Evolutionary conservation across 768 basidiomycete species (phyloP).

Genomic region (Xerocomellus intermedius): DNA sequence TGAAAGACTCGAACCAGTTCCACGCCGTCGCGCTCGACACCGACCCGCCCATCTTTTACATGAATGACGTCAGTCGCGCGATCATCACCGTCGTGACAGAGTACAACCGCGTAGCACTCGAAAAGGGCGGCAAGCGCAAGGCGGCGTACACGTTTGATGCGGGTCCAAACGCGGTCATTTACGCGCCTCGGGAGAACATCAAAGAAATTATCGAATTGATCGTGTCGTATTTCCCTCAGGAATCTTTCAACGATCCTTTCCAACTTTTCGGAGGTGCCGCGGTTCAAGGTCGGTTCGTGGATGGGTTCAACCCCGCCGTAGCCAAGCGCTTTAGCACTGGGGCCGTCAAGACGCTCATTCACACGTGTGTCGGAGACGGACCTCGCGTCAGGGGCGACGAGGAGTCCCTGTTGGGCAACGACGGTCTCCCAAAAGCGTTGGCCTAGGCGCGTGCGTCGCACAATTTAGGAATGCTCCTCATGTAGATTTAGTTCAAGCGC

Average conservation of each 20-base stretch:
- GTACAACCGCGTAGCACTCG: slow-evolving; percentile 79
- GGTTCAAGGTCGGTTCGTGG: slow-evolving; percentile 50
- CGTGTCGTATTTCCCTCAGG: slow-evolving; percentile 83
- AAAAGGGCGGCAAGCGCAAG: slow-evolving; percentile 55
- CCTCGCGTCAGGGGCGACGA: slow-evolving; percentile 65
- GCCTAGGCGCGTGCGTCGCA: slow-evolving; percentile 26
- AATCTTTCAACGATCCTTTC: slow-evolving; percentile 75
- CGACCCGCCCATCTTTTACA: slow-evolving; percentile 96
- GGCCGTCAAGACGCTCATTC: slow-evolving; percentile 86
- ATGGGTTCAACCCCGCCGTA: slow-evolving; percentile 78
- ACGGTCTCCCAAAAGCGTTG: slow-evolving; percentile 67
- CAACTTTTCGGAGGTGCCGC: slow-evolving; percentile 49
- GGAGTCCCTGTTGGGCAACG: slow-evolving; percentile 62
- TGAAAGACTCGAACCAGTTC: slow-evolving; percentile 98
- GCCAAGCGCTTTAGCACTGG: slow-evolving; percentile 71
- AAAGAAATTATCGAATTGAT: slow-evolving; percentile 76
- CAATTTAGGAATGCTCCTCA: not conserved
- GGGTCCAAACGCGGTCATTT: slow-evolving; percentile 98
- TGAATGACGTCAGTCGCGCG: slow-evolving; percentile 96
- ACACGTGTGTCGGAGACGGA: slow-evolving; percentile 91
- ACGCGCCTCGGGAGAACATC: slow-evolving; percentile 75
- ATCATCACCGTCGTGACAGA: slow-evolving; percentile 91
- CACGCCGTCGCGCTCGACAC: slow-evolving; percentile 98
- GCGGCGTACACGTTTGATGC: slow-evolving; percentile 99
- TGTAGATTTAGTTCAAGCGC: not conserved